These are phyloP conservation scores for Gynochthodes officinalis DNA, from an alignment of 257 asterid genomes.

Conservation along the genomic window DNA sequence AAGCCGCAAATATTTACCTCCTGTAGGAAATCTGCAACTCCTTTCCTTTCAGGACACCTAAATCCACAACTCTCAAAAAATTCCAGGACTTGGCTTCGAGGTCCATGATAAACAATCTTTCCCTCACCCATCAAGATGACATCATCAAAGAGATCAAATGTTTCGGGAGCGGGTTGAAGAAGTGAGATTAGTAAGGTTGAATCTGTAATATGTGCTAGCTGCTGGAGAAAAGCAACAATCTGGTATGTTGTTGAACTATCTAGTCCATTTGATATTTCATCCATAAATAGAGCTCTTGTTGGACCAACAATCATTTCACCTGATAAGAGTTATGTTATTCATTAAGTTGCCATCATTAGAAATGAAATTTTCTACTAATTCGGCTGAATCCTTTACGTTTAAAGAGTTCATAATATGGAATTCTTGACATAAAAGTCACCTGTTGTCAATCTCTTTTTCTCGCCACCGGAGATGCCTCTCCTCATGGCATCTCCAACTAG, in stretches of 20 bases:
- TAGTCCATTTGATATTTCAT: slow-evolving; percentile 55
- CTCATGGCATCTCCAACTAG: slow-evolving; percentile 50
- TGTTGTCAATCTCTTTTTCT: slow-evolving; percentile 56
- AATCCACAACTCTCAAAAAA: slow-evolving; percentile 48
- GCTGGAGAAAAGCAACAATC: slow-evolving; percentile 44
- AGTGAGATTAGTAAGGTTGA: slow-evolving; percentile 52
- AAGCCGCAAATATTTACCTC: slow-evolving; percentile 33
- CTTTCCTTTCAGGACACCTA: slow-evolving; percentile 50
- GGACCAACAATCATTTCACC: slow-evolving; percentile 64
- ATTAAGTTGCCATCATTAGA: neutral
- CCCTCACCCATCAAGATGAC: slow-evolving; percentile 55
- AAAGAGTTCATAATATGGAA: neutral
- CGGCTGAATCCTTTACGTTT: neutral
- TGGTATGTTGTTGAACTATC: slow-evolving; percentile 62
- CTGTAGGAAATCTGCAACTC: slow-evolving; percentile 34
- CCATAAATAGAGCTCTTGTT: slow-evolving; percentile 56
- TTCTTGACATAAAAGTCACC: slow-evolving; percentile 22
- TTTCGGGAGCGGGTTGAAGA: slow-evolving; percentile 66
- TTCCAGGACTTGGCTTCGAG: slow-evolving; percentile 29
- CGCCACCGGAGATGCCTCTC: slow-evolving; percentile 59
- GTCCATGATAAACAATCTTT: slow-evolving; percentile 48
- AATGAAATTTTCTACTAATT: neutral
- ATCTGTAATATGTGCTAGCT: slow-evolving; percentile 47
- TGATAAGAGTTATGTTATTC: neutral
- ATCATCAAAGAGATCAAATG: slow-evolving; percentile 57